A percentile compares a stretch with the other conserved stretches of the same genome.
These are phyloP conservation scores for Chaetomium strumarium DNA, from an alignment of 2,329 filamentous ascomycete species.

Conservation along the genomic window DNA sequence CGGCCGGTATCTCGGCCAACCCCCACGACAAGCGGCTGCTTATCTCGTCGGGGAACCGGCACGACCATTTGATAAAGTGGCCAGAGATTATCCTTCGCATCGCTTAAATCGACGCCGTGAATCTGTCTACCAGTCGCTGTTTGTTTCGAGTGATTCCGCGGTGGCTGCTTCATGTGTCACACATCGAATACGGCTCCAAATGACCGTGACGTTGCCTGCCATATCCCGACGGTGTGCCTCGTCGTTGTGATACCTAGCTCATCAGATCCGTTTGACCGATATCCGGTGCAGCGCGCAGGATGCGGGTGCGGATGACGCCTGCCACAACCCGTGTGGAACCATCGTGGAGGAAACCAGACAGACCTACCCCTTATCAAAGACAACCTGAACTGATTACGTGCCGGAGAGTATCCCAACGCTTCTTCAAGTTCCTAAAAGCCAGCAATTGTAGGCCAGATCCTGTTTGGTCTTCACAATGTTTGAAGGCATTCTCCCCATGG, in stretches of 20 bases:
- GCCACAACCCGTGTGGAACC: constrained; percentile 12
- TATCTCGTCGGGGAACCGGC: too few relatives aligned
- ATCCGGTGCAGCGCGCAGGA: background rate
- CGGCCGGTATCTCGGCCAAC: too few relatives aligned
- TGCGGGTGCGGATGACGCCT: background rate
- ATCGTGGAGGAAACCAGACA: background rate
- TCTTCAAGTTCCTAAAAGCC: too few relatives aligned
- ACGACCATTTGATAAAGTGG: too few relatives aligned
- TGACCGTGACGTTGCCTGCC: background rate
- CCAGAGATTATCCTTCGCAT: too few relatives aligned
- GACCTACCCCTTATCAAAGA: background rate
- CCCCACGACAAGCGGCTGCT: too few relatives aligned
- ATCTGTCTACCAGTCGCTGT: too few relatives aligned
- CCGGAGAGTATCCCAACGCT: background rate
- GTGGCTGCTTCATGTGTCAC: background rate
- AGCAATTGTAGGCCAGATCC: too few relatives aligned
- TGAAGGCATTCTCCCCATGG: too few relatives aligned
- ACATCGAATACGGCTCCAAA: background rate
- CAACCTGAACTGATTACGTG: background rate
- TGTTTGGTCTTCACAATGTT: too few relatives aligned
- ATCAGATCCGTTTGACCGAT: background rate
- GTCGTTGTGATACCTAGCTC: background rate
- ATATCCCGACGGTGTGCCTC: background rate
- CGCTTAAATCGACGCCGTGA: too few relatives aligned
- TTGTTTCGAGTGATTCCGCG: background rate